A percentile compares a stretch with the other conserved stretches of the same genome.
Conservation (phyloP, 805 yeast species). For the Saturnispora galanensis region DNA sequence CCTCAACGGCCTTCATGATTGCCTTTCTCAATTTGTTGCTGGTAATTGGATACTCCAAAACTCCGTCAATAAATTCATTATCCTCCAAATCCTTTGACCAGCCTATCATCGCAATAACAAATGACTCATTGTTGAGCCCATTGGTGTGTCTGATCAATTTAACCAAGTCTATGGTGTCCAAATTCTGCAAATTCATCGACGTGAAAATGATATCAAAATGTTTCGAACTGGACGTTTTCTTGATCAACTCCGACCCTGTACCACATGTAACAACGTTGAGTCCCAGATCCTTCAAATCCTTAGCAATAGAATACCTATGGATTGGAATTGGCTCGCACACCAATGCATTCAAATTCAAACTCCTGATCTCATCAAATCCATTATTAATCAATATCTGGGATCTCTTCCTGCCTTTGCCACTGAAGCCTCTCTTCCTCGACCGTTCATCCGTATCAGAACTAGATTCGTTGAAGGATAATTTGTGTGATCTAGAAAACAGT, state of each 20-base stretch:
- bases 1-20: conserved; percentile 18
- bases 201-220: conserved; percentile 78
- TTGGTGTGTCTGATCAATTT: conserved; percentile 66
- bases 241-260: conserved; percentile 73
- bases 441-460: conserved; percentile 65
- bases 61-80: conserved; percentile 50
- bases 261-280: conserved; percentile 72
- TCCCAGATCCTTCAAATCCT: conserved; percentile 56
- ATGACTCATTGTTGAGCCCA: conserved; percentile 68
- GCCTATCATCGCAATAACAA: conserved; percentile 66
- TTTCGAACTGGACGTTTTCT: conserved; percentile 73
- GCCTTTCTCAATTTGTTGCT: conserved; percentile 25
- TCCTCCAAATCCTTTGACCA: conserved; percentile 56
- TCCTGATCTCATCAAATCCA: conserved; percentile 12
- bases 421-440: neutral
- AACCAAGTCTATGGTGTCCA: conserved; percentile 67
- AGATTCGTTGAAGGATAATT: conserved; percentile 25
- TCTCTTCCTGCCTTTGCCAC: neutral
- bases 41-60: conserved; percentile 63
- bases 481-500: conserved; percentile 17
- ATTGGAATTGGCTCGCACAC: conserved; percentile 85
- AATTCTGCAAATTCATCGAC: conserved; percentile 56
- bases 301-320: conserved; percentile 57
- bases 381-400: conserved; percentile 11
- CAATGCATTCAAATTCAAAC: conserved; percentile 49